Evolutionary conservation across 352 stramenopile genomes (phyloP).

Genomic region (Phytophthora syringae): DNA sequence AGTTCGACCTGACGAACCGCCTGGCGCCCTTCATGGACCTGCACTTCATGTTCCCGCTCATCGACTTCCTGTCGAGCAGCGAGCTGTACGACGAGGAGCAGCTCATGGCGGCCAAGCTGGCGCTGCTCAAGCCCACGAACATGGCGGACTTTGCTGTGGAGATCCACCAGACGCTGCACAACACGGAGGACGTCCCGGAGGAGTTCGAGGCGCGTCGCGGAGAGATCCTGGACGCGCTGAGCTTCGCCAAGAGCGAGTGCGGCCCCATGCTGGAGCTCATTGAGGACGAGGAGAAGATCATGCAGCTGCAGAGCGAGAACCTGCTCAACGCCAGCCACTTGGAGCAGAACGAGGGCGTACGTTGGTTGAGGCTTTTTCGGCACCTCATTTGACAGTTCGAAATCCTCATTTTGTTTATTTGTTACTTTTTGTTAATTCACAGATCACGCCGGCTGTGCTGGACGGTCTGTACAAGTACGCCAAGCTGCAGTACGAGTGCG

Average conservation of each 20-base stretch:
- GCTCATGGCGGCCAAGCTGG: slow-evolving; percentile 91
- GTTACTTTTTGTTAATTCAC: slow-evolving; percentile 4
- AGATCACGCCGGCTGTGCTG: slow-evolving; percentile 91
- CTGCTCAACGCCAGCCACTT: slow-evolving; percentile 80
- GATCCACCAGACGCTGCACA: slow-evolving; percentile 94
- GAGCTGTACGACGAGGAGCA: slow-evolving; percentile 93
- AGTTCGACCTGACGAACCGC: slow-evolving; percentile 95
- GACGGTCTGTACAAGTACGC: slow-evolving; percentile 95
- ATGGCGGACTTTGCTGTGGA: slow-evolving; percentile 98
- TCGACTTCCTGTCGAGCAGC: slow-evolving; percentile 93
- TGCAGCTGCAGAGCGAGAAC: slow-evolving; percentile 86
- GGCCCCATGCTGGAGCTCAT: slow-evolving; percentile 82
- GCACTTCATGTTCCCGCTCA: slow-evolving; percentile 98
- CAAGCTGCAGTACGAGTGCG: slow-evolving; percentile 97
- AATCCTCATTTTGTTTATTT: background rate
- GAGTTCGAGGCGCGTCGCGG: slow-evolving; percentile 87
- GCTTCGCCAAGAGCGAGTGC: slow-evolving; percentile 79
- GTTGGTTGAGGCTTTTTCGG: slow-evolving; percentile 18
- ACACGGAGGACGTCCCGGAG: slow-evolving; percentile 70
- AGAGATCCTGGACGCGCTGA: slow-evolving; percentile 78
- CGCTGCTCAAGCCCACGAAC: slow-evolving; percentile 94
- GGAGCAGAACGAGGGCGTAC: slow-evolving; percentile 83
- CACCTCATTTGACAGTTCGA: background rate
- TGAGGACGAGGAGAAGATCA: slow-evolving; percentile 88
- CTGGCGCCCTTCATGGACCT: slow-evolving; percentile 96